A percentile compares a stretch with the other conserved stretches of the same genome.
Evolutionary conservation across 2,329 filamentous ascomycete species (phyloP).

Genomic region (Curvularia sp.): DNA sequence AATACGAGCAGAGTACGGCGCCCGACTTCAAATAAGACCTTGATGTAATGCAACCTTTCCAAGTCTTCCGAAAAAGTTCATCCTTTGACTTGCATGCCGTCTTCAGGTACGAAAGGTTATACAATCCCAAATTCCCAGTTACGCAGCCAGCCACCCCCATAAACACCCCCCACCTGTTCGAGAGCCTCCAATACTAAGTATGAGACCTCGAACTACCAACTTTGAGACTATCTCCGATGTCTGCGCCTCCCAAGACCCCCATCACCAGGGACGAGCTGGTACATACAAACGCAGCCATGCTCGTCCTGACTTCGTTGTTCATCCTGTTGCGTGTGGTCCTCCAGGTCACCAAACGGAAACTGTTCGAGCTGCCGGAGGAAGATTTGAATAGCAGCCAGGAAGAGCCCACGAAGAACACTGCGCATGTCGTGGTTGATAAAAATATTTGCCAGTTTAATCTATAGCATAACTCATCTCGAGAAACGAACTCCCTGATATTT

Average conservation of each 20-base stretch:
- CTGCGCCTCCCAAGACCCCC: constrained; percentile 12
- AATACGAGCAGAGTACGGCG: neutral
- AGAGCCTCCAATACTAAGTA: neutral
- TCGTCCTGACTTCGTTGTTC: constrained; percentile 25
- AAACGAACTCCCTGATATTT: neutral
- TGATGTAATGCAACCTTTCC: neutral
- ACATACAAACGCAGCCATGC: constrained; percentile 21
- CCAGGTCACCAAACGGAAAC: constrained; percentile 18
- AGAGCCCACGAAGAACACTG: constrained; percentile 15
- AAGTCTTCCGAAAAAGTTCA: neutral
- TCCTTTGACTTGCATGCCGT: neutral
- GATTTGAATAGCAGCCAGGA: constrained; percentile 25
- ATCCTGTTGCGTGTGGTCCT: constrained; percentile 16
- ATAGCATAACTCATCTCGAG: neutral
- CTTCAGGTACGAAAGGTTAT: neutral
- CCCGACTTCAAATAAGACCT: neutral
- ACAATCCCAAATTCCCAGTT: neutral
- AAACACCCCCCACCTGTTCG: neutral
- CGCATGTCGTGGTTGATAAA: constrained; percentile 18
- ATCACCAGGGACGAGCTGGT: constrained; percentile 17
- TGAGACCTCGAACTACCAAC: neutral
- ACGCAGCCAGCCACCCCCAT: neutral
- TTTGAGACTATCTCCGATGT: constrained; percentile 4
- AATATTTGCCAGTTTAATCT: constrained; percentile 12
- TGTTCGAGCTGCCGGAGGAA: constrained; percentile 23